Evolutionary conservation across 352 stramenopile genomes (phyloP).

Genomic region (Pythium oligandrum): DNA sequence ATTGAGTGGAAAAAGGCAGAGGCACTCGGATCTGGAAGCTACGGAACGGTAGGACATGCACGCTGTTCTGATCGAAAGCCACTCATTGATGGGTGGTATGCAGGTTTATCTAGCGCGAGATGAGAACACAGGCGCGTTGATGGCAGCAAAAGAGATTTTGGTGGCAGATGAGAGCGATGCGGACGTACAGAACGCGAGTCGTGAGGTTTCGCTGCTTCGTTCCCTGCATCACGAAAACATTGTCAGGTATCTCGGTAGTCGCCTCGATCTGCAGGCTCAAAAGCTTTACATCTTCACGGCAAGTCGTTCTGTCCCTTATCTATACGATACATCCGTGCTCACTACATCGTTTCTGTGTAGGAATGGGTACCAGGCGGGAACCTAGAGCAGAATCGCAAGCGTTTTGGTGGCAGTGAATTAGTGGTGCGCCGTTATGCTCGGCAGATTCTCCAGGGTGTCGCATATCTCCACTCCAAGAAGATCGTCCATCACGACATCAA

Average conservation of each 20-base stretch:
- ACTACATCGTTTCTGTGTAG: slow-evolving; percentile 3
- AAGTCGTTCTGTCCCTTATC: no score
- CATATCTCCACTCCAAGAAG: slow-evolving; percentile 79
- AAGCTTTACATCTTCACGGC: slow-evolving; percentile 80
- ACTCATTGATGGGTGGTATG: neutral
- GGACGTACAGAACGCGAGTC: slow-evolving; percentile 27
- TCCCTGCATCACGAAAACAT: slow-evolving; percentile 87
- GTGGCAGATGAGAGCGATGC: slow-evolving; percentile 20
- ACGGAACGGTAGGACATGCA: slow-evolving; percentile 39
- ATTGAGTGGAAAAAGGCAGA: slow-evolving; percentile 55
- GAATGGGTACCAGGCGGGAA: slow-evolving; percentile 88
- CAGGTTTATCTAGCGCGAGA: slow-evolving; percentile 88
- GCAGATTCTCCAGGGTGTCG: slow-evolving; percentile 84
- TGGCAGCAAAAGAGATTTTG: slow-evolving; percentile 51
- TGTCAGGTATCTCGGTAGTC: slow-evolving; percentile 82
- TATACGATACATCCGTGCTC: no score
- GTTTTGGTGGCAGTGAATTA: slow-evolving; percentile 69
- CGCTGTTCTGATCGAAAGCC: neutral
- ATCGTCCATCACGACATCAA: slow-evolving; percentile 86
- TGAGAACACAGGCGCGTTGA: slow-evolving; percentile 67
- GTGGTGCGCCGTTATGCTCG: slow-evolving; percentile 71
- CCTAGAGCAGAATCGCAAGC: slow-evolving; percentile 74
- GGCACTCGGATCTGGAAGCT: slow-evolving; percentile 56
- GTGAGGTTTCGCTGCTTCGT: slow-evolving; percentile 82
- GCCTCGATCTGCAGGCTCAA: slow-evolving; percentile 42